These are phyloP conservation scores for Combretum micranthum DNA, from an alignment of 345 rosid species.

Conservation along the genomic window DNA sequence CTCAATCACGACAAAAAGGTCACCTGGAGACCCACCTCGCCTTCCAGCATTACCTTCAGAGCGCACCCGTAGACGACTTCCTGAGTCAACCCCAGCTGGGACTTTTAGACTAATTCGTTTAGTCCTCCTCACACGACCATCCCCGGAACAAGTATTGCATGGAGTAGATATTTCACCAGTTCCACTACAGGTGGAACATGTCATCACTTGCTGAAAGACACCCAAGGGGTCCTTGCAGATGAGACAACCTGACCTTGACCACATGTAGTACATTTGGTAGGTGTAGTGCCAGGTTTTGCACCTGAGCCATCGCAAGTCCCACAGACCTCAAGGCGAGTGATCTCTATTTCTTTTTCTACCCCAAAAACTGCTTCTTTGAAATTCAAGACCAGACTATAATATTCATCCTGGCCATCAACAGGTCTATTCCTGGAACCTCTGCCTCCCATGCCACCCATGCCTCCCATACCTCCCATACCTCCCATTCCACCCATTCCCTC, in stretches of 20 bases:
- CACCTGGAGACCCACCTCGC: constrained; percentile 89
- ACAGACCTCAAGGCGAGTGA: constrained; percentile 79
- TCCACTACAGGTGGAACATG: constrained; percentile 80
- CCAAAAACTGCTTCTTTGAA: constrained; percentile 98
- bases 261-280: constrained; percentile 76
- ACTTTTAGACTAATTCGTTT: constrained; percentile 90
- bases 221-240: constrained; percentile 93
- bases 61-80: constrained; percentile 89
- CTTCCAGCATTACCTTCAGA: constrained; percentile 94
- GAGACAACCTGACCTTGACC: constrained; percentile 97
- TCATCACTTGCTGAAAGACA: constrained; percentile 96
- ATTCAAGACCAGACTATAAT: constrained; percentile 62
- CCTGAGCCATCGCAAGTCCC: constrained; percentile 89
- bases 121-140: constrained; percentile 79
- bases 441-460: constrained; percentile 61
- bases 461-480: constrained; percentile 63
- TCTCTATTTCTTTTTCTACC: constrained; percentile 87
- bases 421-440: constrained; percentile 75
- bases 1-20: constrained; percentile 77
- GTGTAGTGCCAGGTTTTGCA: constrained; percentile 76
- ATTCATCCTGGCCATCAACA: constrained; percentile 86
- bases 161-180: constrained; percentile 74
- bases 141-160: constrained; percentile 79
- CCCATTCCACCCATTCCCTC: constrained; percentile 93
- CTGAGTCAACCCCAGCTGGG: constrained; percentile 93